Percentiles rank a stretch among this genome's conserved stretches.
Conservation (phyloP, 2,329 filamentous ascomycete species). For the Thyridium curvatum region DNA sequence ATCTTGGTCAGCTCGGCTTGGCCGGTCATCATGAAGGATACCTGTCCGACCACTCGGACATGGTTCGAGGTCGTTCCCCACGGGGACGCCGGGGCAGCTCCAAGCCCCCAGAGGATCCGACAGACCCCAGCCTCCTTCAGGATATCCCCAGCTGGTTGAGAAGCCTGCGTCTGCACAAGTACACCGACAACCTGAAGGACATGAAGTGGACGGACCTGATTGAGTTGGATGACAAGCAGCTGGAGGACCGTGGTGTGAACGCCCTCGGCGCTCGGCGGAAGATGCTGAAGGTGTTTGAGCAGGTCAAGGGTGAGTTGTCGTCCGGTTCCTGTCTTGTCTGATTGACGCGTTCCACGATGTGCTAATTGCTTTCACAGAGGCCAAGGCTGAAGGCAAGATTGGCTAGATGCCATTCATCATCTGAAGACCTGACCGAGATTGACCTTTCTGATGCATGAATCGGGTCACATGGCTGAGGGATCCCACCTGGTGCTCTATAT, state of each 20-base stretch:
- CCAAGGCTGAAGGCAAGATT: slow-evolving; percentile 68
- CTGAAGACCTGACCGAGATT: no score
- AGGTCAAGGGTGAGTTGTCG: slow-evolving; percentile 64
- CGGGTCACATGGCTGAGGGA: no score
- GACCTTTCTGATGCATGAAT: no score
- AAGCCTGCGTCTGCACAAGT: slow-evolving; percentile 93
- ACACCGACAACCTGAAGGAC: slow-evolving; percentile 96
- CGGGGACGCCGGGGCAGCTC: slow-evolving; percentile 88
- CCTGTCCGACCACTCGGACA: slow-evolving; percentile 88
- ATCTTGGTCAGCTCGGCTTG: slow-evolving; percentile 65
- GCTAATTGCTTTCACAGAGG: slow-evolving; percentile 39
- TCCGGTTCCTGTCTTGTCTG: neutral
- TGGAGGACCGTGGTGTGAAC: slow-evolving; percentile 91
- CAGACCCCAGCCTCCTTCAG: slow-evolving; percentile 80
- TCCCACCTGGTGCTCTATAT: no score
- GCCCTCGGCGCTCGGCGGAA: slow-evolving; percentile 91
- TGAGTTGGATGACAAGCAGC: slow-evolving; percentile 84
- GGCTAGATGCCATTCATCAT: slow-evolving; percentile 27
- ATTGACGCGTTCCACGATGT: no score
- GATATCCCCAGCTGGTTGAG: slow-evolving; percentile 96
- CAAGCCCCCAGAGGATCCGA: slow-evolving; percentile 96
- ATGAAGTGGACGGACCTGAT: slow-evolving; percentile 93
- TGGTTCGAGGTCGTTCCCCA: slow-evolving; percentile 83
- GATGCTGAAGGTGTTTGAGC: slow-evolving; percentile 98
- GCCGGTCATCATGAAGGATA: slow-evolving; percentile 74